These are phyloP conservation scores for Nicotiana sylvestris DNA, from an alignment of 257 asterid genomes.

Conservation along the genomic window DNA sequence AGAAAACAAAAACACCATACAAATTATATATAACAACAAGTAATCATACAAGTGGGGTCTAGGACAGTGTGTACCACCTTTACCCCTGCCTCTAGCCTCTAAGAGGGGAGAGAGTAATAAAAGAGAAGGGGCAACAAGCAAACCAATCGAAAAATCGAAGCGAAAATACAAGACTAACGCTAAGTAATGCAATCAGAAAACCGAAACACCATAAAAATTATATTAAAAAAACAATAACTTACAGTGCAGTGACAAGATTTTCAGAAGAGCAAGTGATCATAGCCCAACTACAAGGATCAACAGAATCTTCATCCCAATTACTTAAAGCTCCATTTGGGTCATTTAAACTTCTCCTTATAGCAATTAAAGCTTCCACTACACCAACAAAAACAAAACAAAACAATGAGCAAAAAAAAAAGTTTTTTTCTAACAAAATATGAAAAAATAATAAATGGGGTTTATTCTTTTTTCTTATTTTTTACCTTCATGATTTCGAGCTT, in stretches of 20 bases:
- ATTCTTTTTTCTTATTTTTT: neutral
- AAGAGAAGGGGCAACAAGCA: too few relatives aligned
- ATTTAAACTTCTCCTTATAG: conserved; percentile 40
- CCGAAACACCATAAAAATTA: too few relatives aligned
- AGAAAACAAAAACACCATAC: too few relatives aligned
- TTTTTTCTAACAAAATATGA: too few relatives aligned
- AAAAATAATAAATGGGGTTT: neutral
- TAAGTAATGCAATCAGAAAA: neutral
- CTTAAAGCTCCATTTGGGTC: conserved; percentile 86
- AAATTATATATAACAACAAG: too few relatives aligned
- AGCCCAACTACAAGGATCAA: conserved; percentile 97
- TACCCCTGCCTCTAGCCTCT: too few relatives aligned
- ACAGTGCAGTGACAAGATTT: conserved; percentile 78
- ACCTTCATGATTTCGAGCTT: conserved; percentile 90
- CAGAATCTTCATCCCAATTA: conserved; percentile 95
- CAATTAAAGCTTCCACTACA: conserved; percentile 73
- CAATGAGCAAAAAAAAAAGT: neutral
- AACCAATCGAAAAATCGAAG: too few relatives aligned
- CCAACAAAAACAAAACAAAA: neutral
- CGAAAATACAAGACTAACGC: neutral
- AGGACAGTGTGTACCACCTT: too few relatives aligned
- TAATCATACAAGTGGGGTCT: too few relatives aligned
- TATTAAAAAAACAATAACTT: conserved; percentile 11
- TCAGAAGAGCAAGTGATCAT: conserved; percentile 89
- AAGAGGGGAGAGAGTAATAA: too few relatives aligned